phyloP scores from a whole-genome alignment of 305 asterid species.

The Fraxinus greggii region DNA sequence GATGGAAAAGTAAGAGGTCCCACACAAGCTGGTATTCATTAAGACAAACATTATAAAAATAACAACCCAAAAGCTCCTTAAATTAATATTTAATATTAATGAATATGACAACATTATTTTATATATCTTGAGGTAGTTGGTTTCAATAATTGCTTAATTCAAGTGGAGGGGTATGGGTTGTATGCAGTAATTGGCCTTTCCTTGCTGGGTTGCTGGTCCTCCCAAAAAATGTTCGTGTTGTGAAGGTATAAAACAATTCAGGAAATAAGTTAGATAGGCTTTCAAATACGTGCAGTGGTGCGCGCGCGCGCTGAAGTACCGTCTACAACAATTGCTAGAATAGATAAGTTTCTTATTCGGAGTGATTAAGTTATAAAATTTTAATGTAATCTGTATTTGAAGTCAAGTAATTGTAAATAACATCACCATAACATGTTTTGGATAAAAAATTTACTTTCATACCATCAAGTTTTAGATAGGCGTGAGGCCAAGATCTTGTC shows the following conservation, averaged over 20 bases:
- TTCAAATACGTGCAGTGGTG: too few species aligned
- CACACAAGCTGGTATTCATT: not conserved
- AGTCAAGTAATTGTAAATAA: too few species aligned
- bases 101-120: constrained; percentile 1
- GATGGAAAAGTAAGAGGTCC: not conserved
- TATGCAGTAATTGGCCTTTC: not conserved
- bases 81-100: constrained; percentile 24
- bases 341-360: too few species aligned
- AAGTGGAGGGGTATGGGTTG: not conserved
- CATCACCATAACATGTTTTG: too few species aligned
- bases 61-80: constrained; percentile 22
- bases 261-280: not conserved
- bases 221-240: not conserved
- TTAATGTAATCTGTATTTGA: too few species aligned
- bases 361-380: too few species aligned
- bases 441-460: too few species aligned
- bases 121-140: constrained; percentile 9
- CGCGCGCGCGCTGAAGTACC: too few species aligned
- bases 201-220: not conserved
- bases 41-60: not conserved
- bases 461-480: too few species aligned
- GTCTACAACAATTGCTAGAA: too few species aligned
- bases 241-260: not conserved
- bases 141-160: not conserved
- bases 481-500: too few species aligned